A percentile compares a stretch with the other conserved stretches of the same genome.
Conservation (phyloP, 345 rosid genomes). For the Cardiospermum halicacabum region DNA sequence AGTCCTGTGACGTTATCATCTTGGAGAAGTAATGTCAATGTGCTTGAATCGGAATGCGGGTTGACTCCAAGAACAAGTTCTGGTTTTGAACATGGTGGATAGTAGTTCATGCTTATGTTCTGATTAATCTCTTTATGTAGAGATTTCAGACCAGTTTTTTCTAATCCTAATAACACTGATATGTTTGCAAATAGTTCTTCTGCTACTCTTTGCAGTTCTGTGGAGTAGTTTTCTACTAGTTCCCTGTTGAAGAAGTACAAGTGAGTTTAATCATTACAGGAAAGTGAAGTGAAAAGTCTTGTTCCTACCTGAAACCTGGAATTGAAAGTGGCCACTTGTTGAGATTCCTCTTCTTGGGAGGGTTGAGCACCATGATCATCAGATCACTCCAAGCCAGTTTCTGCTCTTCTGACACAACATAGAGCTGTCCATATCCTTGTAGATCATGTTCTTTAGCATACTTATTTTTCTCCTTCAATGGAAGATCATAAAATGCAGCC, state of each 20-base stretch:
- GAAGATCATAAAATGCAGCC: conserved; percentile 24
- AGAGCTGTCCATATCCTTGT: conserved; percentile 28
- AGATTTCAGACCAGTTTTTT: conserved; percentile 11
- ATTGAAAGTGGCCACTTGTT: conserved; percentile 18
- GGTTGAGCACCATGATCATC: conserved; percentile 14
- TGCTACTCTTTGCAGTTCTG: conserved; percentile 1
- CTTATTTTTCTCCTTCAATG: conserved; percentile 25
- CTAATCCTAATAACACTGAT: conserved; percentile 18
- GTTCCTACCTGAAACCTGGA: conserved; percentile 22
- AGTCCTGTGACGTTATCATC: conserved; percentile 26
- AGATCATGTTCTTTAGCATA: conserved; percentile 12
- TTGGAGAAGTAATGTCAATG: conserved; percentile 26
- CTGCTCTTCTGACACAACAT: conserved; percentile 25
- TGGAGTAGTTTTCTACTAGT: conserved; percentile 6
- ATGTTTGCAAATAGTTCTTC: conserved; percentile 11
- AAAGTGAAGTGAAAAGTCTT: background rate
- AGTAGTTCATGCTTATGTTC: conserved; percentile 26
- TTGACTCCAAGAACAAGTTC: conserved; percentile 22
- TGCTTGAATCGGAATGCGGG: conserved; percentile 22
- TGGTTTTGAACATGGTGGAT: conserved; percentile 25
- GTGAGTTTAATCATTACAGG: background rate
- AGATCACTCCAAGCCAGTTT: conserved; percentile 27
- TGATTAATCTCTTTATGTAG: conserved; percentile 18
- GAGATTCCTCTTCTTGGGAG: conserved; percentile 10
- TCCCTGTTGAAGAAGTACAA: conserved; percentile 1